These are phyloP conservation scores for Aspergillus ostianus DNA, from an alignment of 495 filamentous ascomycete genomes.

Conservation along the genomic window DNA sequence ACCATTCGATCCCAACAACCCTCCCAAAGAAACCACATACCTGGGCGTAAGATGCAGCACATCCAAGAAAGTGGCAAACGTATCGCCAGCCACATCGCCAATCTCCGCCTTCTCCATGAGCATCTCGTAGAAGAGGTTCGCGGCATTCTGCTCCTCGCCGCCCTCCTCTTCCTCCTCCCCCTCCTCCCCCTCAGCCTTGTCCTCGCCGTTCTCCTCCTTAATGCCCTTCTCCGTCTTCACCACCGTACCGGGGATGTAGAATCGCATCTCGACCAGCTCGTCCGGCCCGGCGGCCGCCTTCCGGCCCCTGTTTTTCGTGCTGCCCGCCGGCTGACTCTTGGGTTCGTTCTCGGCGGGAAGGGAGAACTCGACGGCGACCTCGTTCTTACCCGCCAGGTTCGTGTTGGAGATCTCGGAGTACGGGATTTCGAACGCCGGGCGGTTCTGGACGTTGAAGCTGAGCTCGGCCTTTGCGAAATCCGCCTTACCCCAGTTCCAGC, in stretches of 20 bases:
- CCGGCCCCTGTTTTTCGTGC: conserved; percentile 75
- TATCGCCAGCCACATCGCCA: conserved; percentile 95
- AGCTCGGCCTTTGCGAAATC: conserved; percentile 96
- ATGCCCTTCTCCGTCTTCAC: conserved; percentile 73
- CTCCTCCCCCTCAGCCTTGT: conserved; percentile 68
- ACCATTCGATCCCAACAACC: not conserved
- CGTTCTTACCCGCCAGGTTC: conserved; percentile 95
- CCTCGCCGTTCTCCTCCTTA: conserved; percentile 62
- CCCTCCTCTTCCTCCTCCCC: conserved; percentile 64
- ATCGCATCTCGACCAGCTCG: conserved; percentile 96
- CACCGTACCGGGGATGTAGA: conserved; percentile 94
- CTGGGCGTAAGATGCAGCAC: conserved; percentile 96
- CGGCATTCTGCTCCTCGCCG: conserved; percentile 87
- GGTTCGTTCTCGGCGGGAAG: conserved; percentile 67
- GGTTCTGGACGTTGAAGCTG: conserved; percentile 93
- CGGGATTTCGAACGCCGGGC: conserved; percentile 95
- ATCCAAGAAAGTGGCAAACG: conserved; percentile 95
- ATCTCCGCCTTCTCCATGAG: conserved; percentile 99
- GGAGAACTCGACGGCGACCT: conserved; percentile 93
- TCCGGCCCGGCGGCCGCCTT: conserved; percentile 86
- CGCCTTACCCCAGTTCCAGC: conserved; percentile 99
- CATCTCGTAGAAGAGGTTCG: conserved; percentile 93
- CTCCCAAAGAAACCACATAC: conserved; percentile 42
- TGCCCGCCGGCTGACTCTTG: conserved; percentile 68
- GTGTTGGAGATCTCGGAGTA: conserved; percentile 98